Conservation (phyloP, 2,329 filamentous ascomycete species). For the Aspergillus tubingensis region DNA sequence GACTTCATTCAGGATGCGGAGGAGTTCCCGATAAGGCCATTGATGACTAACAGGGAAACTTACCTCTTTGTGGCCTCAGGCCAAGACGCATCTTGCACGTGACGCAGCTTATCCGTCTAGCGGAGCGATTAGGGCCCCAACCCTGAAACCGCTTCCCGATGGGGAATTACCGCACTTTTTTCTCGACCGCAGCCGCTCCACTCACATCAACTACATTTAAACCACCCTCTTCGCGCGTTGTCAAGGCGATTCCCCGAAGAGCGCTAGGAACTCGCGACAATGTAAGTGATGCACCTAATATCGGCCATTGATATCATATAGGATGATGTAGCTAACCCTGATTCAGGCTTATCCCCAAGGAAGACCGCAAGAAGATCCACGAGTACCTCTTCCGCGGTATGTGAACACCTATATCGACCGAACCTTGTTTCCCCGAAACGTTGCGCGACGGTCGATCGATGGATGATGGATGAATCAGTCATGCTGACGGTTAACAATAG, state of each 20-base stretch:
- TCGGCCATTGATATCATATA: not conserved
- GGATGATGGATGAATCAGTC: not conserved
- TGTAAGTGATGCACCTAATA: conserved; percentile 37
- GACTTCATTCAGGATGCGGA: conserved; percentile 16
- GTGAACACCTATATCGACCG: conserved; percentile 26
- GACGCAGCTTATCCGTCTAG: conserved; percentile 12
- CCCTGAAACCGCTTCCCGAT: conserved; percentile 33
- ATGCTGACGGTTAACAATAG: conserved; percentile 40
- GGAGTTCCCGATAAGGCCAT: conserved; percentile 21
- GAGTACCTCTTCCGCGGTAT: conserved; percentile 97
- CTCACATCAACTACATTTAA: conserved; percentile 37
- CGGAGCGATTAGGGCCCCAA: conserved; percentile 29
- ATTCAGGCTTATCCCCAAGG: conserved; percentile 95
- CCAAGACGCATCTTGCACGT: conserved; percentile 1
- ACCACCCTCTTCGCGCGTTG: conserved; percentile 45
- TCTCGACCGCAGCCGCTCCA: conserved; percentile 32
- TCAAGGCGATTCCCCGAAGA: conserved; percentile 57
- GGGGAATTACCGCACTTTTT: conserved; percentile 41
- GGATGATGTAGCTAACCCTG: conserved; percentile 19
- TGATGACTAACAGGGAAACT: conserved; percentile 6
- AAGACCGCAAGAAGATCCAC: conserved; percentile 99
- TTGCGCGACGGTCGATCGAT: not conserved
- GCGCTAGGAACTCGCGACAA: conserved; percentile 57
- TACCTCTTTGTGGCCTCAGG: conserved; percentile 9
- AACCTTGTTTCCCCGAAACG: conserved; percentile 16